A percentile compares a stretch with the other conserved stretches of the same genome.
phyloP scores from a whole-genome alignment of 345 rosid genomes.

The Populus pruinosa region DNA sequence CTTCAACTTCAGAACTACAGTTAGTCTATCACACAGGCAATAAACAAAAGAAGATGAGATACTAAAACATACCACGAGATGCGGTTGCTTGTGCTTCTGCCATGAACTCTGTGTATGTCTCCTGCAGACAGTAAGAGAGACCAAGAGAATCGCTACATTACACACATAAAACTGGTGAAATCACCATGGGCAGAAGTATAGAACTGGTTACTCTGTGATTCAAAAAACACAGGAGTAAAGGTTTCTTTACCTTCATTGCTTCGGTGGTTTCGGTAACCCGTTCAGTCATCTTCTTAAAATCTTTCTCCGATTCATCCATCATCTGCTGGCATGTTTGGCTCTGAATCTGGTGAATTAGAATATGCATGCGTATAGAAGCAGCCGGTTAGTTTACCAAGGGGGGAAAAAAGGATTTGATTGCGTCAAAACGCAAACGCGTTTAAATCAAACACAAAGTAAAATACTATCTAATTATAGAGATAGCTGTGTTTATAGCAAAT shows the following conservation, averaged over 20 bases:
- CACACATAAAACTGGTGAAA: neutral
- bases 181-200: neutral
- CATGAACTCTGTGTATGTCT: slow-evolving; percentile 40
- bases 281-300: slow-evolving; percentile 40
- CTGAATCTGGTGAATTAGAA: slow-evolving; percentile 37
- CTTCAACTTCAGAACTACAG: neutral
- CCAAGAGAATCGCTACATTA: neutral
- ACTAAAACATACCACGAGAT: slow-evolving; percentile 32
- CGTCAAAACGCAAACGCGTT: neutral
- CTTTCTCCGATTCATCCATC: slow-evolving; percentile 48
- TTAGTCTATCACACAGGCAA: neutral
- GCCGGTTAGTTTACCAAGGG: neutral
- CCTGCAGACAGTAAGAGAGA: slow-evolving; percentile 24
- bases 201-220: neutral
- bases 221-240: neutral
- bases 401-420: neutral
- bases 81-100: slow-evolving; percentile 40
- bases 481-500: neutral
- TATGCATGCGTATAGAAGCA: neutral
- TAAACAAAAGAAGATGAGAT: neutral
- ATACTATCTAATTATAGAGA: neutral
- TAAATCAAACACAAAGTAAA: neutral
- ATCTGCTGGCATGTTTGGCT: slow-evolving; percentile 43
- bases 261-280: slow-evolving; percentile 35
- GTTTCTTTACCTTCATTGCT: slow-evolving; percentile 40